These are phyloP conservation scores for Poterioochromonas sp. DNA, from an alignment of 352 stramenopile species.

Conservation along the genomic window DNA sequence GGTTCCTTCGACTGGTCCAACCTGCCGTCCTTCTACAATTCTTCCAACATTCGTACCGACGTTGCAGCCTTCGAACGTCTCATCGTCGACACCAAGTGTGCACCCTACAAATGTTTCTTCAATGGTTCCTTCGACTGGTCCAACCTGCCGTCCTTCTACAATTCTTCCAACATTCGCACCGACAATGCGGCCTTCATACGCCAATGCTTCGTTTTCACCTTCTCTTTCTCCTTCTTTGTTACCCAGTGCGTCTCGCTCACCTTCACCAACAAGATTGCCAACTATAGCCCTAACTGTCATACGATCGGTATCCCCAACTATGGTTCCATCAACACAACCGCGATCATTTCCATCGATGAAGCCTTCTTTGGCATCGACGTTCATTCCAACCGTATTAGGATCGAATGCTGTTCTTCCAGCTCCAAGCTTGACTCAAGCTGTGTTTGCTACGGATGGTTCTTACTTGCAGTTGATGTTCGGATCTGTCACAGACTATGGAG, in stretches of 20 bases:
- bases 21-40: too few species aligned
- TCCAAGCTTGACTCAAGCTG: neutral
- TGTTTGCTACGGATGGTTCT: neutral
- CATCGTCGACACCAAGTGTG: too few species aligned
- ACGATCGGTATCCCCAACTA: too few species aligned
- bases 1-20: too few species aligned
- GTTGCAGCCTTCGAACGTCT: too few species aligned
- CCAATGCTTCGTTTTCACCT: too few species aligned
- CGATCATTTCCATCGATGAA: neutral
- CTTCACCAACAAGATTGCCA: neutral
- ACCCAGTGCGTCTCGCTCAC: neutral
- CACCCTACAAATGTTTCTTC: too few species aligned
- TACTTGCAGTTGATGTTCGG: neutral
- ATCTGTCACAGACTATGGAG: neutral
- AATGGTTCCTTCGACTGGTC: too few species aligned
- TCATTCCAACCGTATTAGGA: neutral
- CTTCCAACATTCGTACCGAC: too few species aligned
- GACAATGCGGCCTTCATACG: too few species aligned
- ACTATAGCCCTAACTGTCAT: neutral
- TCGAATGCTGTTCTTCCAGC: neutral
- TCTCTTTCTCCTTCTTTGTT: neutral
- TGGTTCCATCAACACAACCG: neutral
- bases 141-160: neutral
- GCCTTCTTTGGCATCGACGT: neutral
- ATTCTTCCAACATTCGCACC: neutral